Percentiles rank a stretch among this genome's conserved stretches.
phyloP scores from a whole-genome alignment of 768 basidiomycete genomes.

The Cystofilobasidium ferigula region DNA sequence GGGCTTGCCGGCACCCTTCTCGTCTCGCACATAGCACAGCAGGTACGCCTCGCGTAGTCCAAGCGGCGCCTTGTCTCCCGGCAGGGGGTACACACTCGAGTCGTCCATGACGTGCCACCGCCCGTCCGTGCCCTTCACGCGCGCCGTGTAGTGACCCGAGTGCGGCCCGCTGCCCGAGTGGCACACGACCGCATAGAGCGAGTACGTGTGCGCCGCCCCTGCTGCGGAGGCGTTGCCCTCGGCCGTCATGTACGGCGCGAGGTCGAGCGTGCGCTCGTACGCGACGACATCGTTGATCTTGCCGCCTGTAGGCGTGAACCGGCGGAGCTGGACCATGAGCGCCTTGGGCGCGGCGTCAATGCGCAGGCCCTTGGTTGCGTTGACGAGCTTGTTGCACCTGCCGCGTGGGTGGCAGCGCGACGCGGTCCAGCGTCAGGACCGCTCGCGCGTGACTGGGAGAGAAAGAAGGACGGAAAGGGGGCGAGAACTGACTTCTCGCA shows the following conservation, averaged over 20 bases:
- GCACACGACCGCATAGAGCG: constrained; percentile 80
- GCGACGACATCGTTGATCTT: constrained; percentile 68
- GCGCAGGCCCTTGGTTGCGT: constrained; percentile 80
- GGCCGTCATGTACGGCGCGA: constrained; percentile 73
- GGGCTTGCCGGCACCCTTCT: constrained; percentile 62
- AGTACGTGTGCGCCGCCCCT: constrained; percentile 51
- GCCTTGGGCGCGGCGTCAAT: constrained; percentile 77
- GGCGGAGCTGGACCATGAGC: constrained; percentile 85
- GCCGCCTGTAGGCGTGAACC: constrained; percentile 72
- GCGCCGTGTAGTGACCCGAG: constrained; percentile 89
- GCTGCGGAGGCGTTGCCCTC: too few relatives aligned
- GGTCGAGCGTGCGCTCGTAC: constrained; percentile 64
- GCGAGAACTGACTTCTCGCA: constrained; percentile 73
- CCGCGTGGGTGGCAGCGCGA: not conserved
- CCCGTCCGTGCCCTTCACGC: constrained; percentile 57
- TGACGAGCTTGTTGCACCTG: constrained; percentile 84
- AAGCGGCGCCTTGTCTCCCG: constrained; percentile 43
- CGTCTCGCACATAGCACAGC: constrained; percentile 78
- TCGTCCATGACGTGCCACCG: constrained; percentile 94
- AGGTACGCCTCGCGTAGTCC: constrained; percentile 76
- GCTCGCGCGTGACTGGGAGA: not conserved
- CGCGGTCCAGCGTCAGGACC: not conserved
- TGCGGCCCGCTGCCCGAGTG: constrained; percentile 88
- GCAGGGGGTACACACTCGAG: constrained; percentile 50
- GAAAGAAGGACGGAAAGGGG: not conserved